A percentile compares a stretch with the other conserved stretches of the same genome.
Evolutionary conservation across 2,329 filamentous ascomycete species (phyloP).

Genomic region (Mycosphaerelloides madeirae): DNA sequence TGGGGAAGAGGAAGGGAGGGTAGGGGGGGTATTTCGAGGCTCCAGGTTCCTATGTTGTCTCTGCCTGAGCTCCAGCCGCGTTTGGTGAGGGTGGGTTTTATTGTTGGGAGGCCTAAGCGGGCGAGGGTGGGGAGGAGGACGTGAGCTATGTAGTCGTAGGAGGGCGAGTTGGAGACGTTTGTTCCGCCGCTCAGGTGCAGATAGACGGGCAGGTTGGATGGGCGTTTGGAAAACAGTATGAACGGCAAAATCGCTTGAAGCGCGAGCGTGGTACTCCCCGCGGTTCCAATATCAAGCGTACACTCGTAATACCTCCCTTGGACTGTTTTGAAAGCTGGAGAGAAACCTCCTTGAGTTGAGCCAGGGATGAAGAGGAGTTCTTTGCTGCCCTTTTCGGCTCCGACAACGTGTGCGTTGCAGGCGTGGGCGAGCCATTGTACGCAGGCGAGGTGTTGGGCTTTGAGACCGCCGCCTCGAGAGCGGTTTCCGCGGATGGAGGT

Average conservation of each 20-base stretch:
- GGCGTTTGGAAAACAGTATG: constrained; percentile 41
- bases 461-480: constrained; percentile 50
- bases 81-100: constrained; percentile 40
- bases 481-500: constrained; percentile 52
- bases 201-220: constrained; percentile 21
- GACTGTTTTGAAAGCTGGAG: constrained; percentile 20
- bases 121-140: constrained; percentile 53
- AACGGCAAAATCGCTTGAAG: constrained; percentile 58
- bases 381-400: constrained; percentile 41
- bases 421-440: constrained; percentile 50
- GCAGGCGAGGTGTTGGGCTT: constrained; percentile 53
- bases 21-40: constrained; percentile 43
- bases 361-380: constrained; percentile 38
- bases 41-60: constrained; percentile 45
- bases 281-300: constrained; percentile 42
- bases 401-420: constrained; percentile 41
- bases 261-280: constrained; percentile 53
- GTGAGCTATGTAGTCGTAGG: constrained; percentile 52
- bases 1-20: not conserved
- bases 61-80: constrained; percentile 52
- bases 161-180: constrained; percentile 52
- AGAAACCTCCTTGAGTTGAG: constrained; percentile 2
- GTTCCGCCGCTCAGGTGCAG: constrained; percentile 54
- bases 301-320: constrained; percentile 30
- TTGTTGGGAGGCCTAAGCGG: constrained; percentile 46